Conservation (phyloP, 768 basidiomycete genomes). For the Mycena polygramma region DNA sequence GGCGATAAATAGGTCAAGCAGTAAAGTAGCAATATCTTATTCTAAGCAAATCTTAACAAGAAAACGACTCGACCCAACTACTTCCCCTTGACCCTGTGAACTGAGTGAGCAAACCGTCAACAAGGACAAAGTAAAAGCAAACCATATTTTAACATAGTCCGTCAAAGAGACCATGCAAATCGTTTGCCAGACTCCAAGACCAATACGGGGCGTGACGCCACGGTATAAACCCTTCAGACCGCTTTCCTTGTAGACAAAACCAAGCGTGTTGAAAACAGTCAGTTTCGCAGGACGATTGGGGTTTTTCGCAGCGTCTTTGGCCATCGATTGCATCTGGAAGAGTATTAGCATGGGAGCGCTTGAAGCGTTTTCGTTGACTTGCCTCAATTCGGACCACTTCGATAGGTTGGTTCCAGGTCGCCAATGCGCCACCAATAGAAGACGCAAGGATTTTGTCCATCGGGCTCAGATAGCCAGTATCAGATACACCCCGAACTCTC, state of each 20-base stretch:
- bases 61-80: slow-evolving; percentile 38
- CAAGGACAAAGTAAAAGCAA: slow-evolving; percentile 36
- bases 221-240: slow-evolving; percentile 97
- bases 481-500: slow-evolving; percentile 81
- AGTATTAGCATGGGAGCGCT: slow-evolving; percentile 19
- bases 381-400: slow-evolving; percentile 98
- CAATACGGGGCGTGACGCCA: slow-evolving; percentile 97
- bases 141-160: slow-evolving; percentile 94
- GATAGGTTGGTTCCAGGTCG: slow-evolving; percentile 99
- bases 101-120: slow-evolving; percentile 32
- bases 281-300: slow-evolving; percentile 91
- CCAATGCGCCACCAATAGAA: slow-evolving; percentile 92
- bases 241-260: slow-evolving; percentile 97
- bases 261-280: slow-evolving; percentile 91
- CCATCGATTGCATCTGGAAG: slow-evolving; percentile 97
- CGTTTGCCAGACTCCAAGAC: slow-evolving; percentile 96
- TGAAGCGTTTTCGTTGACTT: slow-evolving; percentile 29
- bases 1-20: too few species aligned
- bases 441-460: slow-evolving; percentile 92
- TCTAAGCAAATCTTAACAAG: slow-evolving; percentile 43
- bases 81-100: slow-evolving; percentile 65
- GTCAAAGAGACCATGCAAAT: slow-evolving; percentile 99
- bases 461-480: slow-evolving; percentile 79
- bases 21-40: slow-evolving; percentile 22
- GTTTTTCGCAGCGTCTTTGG: slow-evolving; percentile 76